Percentiles rank a stretch among this genome's conserved stretches.
These are phyloP conservation scores for Gracilaria domingensis DNA, from an alignment of 23 red algal genomes.

Conservation along the genomic window DNA sequence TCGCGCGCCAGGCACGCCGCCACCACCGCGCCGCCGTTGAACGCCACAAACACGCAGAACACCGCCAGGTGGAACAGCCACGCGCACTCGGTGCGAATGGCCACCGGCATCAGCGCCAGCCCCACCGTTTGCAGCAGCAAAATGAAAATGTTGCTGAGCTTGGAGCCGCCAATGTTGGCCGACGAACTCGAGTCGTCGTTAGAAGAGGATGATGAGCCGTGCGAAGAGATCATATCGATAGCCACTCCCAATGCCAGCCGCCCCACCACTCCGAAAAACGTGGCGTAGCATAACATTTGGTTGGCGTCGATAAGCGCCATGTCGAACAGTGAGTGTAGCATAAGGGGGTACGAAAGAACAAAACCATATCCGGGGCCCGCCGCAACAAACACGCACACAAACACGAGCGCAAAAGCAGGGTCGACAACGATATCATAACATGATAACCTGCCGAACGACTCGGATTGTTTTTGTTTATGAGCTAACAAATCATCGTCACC, in stretches of 20 bases:
- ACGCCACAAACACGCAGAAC: conserved; percentile 27
- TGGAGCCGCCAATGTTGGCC: conserved; percentile 37
- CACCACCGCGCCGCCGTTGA: conserved; percentile 63
- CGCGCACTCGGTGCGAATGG: conserved; percentile 8
- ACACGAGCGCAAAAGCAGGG: conserved; percentile 35
- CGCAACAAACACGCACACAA: conserved; percentile 29
- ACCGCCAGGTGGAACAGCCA: conserved; percentile 17
- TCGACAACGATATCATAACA: conserved; percentile 39
- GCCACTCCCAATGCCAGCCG: conserved; percentile 32
- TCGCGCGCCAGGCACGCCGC: conserved; percentile 35
- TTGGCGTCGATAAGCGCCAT: conserved; percentile 25
- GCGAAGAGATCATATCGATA: conserved; percentile 27
- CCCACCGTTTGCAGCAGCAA: conserved; percentile 12
- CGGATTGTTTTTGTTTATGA: conserved; percentile 13
- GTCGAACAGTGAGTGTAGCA: conserved; percentile 39
- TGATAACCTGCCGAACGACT: conserved; percentile 32
- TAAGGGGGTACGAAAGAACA: conserved; percentile 47
- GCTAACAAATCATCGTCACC: neutral
- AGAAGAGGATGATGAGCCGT: conserved; percentile 12
- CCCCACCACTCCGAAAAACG: conserved; percentile 59
- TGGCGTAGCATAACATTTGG: conserved; percentile 43
- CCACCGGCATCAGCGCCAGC: conserved; percentile 41
- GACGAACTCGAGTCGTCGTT: neutral
- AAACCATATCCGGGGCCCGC: conserved; percentile 60
- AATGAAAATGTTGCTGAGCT: conserved; percentile 20